Percentiles rank a stretch among this genome's conserved stretches.
Evolutionary conservation across 306 rosid genomes (phyloP).

Genomic region (Coriaria nepalensis): DNA sequence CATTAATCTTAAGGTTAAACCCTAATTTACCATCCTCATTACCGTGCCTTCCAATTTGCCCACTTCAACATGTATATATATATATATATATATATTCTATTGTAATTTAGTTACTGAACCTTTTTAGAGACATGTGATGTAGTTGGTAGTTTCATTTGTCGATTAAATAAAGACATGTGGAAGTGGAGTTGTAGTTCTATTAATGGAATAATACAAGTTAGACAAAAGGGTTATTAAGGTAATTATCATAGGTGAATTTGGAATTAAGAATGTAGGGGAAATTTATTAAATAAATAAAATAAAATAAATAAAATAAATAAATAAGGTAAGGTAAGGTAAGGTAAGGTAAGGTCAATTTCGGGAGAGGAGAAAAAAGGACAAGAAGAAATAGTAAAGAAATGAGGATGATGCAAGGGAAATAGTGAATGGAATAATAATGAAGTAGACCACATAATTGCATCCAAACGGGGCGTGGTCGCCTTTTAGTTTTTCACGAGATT

Average conservation of each 20-base stretch:
- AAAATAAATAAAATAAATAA: constrained; percentile 23
- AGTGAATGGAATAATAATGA: constrained; percentile 44
- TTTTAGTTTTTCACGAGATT: constrained; percentile 28
- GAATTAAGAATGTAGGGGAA: constrained; percentile 14
- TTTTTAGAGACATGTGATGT: too few relatives aligned
- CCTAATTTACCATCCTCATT: constrained; percentile 5
- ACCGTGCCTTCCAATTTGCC: constrained; percentile 14
- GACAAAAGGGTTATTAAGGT: too few relatives aligned
- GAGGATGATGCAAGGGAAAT: too few relatives aligned
- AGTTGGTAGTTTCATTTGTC: too few relatives aligned
- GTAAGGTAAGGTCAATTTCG: constrained; percentile 12
- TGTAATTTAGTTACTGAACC: too few relatives aligned
- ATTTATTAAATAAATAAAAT: constrained; percentile 16
- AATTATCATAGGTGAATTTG: too few relatives aligned
- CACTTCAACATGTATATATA: not conserved
- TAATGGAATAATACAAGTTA: too few relatives aligned
- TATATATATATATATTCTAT: too few relatives aligned
- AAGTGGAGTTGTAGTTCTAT: not conserved
- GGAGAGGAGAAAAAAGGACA: constrained; percentile 8
- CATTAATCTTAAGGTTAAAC: constrained; percentile 4
- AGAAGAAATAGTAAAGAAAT: constrained; percentile 4
- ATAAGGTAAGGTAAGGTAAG: too few relatives aligned
- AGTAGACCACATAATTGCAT: constrained; percentile 89
- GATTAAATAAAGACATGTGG: not conserved
- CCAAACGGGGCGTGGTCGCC: constrained; percentile 95